Percentiles rank a stretch among this genome's conserved stretches.
phyloP scores from a whole-genome alignment of 345 rosid genomes.

The Citrus medica region DNA sequence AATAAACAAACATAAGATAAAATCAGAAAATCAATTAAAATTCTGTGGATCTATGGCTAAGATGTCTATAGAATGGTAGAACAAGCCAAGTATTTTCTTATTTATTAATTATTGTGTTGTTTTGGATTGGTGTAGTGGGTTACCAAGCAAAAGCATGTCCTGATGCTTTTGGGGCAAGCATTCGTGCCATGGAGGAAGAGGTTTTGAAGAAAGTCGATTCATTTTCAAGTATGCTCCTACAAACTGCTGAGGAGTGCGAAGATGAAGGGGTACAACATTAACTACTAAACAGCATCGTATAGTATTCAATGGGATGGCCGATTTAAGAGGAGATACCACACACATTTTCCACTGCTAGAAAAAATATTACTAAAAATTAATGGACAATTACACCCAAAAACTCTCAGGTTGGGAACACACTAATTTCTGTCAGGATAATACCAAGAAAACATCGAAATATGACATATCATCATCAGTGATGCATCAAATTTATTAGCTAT shows the following conservation, averaged over 20 bases:
- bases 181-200: conserved; percentile 48
- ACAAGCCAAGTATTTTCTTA: not conserved
- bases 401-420: not conserved
- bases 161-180: conserved; percentile 33
- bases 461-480: not conserved
- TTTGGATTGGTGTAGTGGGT: conserved; percentile 46
- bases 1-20: not conserved
- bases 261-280: conserved; percentile 37
- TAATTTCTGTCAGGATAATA: too few relatives aligned
- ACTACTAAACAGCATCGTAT: not conserved
- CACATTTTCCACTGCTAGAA: not conserved
- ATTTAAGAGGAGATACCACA: not conserved
- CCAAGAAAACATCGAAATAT: not conserved
- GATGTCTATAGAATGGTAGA: not conserved
- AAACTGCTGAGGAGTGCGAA: conserved; percentile 42
- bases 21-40: not conserved
- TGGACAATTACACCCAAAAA: not conserved
- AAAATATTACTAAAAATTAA: not conserved
- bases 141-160: conserved; percentile 32
- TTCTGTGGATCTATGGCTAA: not conserved
- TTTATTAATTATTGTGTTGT: not conserved
- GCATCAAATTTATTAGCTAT: not conserved
- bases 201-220: conserved; percentile 36
- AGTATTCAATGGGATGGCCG: not conserved
- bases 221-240: conserved; percentile 38